Evolutionary conservation across 495 filamentous ascomycete species (phyloP), one percentile per base, ranked within the genome.

Genomic region (Penicillium coffeae): DNA sequence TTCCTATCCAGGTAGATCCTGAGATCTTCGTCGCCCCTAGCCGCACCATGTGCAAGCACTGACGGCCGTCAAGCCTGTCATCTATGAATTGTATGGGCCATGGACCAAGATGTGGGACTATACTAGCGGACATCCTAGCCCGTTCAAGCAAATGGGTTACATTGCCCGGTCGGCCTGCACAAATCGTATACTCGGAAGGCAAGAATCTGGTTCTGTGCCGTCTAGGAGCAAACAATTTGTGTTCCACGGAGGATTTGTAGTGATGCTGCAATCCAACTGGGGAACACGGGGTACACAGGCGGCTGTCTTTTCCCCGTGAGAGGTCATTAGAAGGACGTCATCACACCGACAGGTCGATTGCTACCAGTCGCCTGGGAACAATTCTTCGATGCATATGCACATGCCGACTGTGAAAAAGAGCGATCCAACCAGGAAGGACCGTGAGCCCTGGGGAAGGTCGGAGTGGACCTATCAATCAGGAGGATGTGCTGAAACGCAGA

Each of bases 391-490:
- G 16, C 45, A 48, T 44, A 47, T 37, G 47, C 34, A 50, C 38
- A 44, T 51, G 50, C 43, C 46, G 47, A 54, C 51, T 38, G 22
- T 38, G 30, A 15, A 12, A 46, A 13, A 12, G 10, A 16, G 40
- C 15, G 13, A 25, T 16, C 8, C 39, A 20, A 10, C 32, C 14
- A 36, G 10, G 15, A 14, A 34, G 19, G 18, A 19, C 39, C 40
- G 21, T 30, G 25, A 30, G 25, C 25, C 25, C 4, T 30, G 25
- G 10, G 25, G 25, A 4, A 32, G 21, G n/a, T 8, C 38, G 27
- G 32, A 25, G 55, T 51, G 51, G 50, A 54, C 33, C 50, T 58
- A 32, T 45, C 47, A 57, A 21, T 20, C 27, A 42, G 33, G 38
- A 27, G 34, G 36, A 12, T 46, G 19, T 10, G 30, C 34, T 57